Evolutionary conservation across 2,329 filamentous ascomycete genomes (phyloP), one percentile per base, ranked within the genome.

Genomic region (Fusarium mexicanum): DNA sequence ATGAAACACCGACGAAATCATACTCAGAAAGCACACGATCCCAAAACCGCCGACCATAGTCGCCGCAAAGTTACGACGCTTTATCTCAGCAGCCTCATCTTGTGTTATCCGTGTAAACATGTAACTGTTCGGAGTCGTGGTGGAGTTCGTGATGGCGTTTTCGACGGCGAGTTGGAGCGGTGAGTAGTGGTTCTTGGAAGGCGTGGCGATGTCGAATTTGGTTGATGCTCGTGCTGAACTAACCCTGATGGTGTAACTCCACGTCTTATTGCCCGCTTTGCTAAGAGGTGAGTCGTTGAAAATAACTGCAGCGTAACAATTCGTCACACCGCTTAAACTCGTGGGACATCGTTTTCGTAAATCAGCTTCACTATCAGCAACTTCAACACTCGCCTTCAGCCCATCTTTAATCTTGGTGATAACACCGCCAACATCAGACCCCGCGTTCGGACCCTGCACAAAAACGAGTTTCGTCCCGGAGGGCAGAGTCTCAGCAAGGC

Each of bases 1-100:
- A 20, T 63, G 61, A 37, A 46, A 61, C 57, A 65, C 57, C 13
- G 57, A 46, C 8, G 63, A 61, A 16, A 65, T 26, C 63, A 65
- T 65, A 48, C 63, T 65, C 11, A 62, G 8, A 20, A 65, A 65
- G 37, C 63, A 65, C 8, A 64, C 24, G 11, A 64, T 59, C 0
- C 61, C 61, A 40, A 48, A 59, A 26, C 61, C 61, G 11, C 53
- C 46, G 1, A 61, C 22, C 10, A 55, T 41, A 13, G 35, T 33
- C 11, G 46, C 37, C 26, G 47, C 47, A 35, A 61, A 61, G 17
- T 41, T 26, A 12, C 58, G 58, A 18, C 37, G 58, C 22, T n/a
- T 55, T 38, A 55, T n/a, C 58, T 55, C 58, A 6, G 26, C 26
- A 17, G 37, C 58, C 5, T 41, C 37, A 26, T 41, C n/a, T 41